Conservation (phyloP, 345 rosid genomes). For the Euclidium syriacum region DNA sequence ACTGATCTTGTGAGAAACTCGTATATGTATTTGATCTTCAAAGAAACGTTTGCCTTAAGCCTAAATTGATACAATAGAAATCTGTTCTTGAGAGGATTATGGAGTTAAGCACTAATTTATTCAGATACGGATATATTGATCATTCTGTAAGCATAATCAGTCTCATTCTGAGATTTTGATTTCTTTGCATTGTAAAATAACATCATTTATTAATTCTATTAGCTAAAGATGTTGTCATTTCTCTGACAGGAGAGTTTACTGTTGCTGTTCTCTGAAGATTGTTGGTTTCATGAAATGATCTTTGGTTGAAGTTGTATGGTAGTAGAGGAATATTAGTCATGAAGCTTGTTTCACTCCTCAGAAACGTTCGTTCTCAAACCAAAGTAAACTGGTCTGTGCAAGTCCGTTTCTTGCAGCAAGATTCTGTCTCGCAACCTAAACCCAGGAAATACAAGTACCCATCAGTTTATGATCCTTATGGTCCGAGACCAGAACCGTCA, state of each 20-base stretch:
- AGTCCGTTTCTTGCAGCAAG: slow-evolving; percentile 31
- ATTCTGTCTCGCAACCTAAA: slow-evolving; percentile 16
- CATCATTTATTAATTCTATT: neutral
- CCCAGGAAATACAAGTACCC: slow-evolving; percentile 36
- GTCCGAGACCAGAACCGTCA: slow-evolving; percentile 33
- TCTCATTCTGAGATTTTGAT: neutral
- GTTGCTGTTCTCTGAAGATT: neutral
- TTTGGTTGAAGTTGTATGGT: slow-evolving; percentile 12
- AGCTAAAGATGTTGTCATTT: neutral
- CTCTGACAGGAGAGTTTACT: slow-evolving; percentile 4
- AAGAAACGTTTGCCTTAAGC: neutral
- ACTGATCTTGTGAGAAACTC: neutral
- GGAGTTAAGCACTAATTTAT: neutral
- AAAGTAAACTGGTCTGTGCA: slow-evolving; percentile 16
- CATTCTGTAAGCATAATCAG: neutral
- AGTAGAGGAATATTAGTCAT: slow-evolving; percentile 14
- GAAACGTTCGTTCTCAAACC: neutral
- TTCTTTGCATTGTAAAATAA: neutral
- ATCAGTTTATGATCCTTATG: slow-evolving; percentile 30
- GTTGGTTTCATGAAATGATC: slow-evolving; percentile 3
- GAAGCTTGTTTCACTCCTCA: slow-evolving; percentile 31
- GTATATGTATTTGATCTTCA: neutral
- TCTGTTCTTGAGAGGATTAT: neutral
- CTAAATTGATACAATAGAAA: neutral
- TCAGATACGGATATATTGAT: neutral